Base-by-base conservation (phyloP, 176 grass and related monocot species). In the Coix lacrymajobi region DNA sequence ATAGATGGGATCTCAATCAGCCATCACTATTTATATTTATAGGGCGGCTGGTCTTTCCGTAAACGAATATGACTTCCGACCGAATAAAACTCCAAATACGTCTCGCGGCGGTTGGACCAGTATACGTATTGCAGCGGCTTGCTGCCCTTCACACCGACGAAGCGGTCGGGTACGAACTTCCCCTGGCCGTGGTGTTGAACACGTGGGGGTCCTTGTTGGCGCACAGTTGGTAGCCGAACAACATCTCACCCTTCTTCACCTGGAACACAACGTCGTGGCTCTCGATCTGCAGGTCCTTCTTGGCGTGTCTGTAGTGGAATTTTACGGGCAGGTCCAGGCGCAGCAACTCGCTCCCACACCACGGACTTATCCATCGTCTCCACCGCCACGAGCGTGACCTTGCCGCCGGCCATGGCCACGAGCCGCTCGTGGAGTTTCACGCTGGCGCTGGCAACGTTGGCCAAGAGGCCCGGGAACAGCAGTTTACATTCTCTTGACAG, bases 301-400 rank as follows among this genome's bases (percentile, higher is more conserved):
- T 90, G 64, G 90, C 93, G 26, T 74, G 77, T 0, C 87, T 88
- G 75, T 92, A 95, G 85, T 95, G 88, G 87, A 80, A 92, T 75
- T 92, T 92, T 69, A 92, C 90, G 20, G 93, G 93, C 79, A 90
- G 93, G 82, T 95, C 87, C 26, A 95, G 43, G 16, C 90, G 75
- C 40, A 95, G 79, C 28, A 82, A 83, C 85, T n/a, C n/a, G n/a
- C n/a, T 95, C 93, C 87, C 88, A 95, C 87, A 95, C 93, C 40
- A 86, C 90, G 20, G 90, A 95, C 65, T 82, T 87, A 29, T 95
- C 90, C 93, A 95, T 92, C 85, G 81, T 84, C 74, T 92, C 87
- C 70, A 90, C 30, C 6, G 87, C 90, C 3, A 11, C 85, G 0
- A 78, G 22, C 3, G 93, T 92, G 22, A 95, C 84, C 72, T 76